Evolutionary conservation across 108 stramenopile genomes (phyloP).

Genomic region (Fragilaria crotonensis): DNA sequence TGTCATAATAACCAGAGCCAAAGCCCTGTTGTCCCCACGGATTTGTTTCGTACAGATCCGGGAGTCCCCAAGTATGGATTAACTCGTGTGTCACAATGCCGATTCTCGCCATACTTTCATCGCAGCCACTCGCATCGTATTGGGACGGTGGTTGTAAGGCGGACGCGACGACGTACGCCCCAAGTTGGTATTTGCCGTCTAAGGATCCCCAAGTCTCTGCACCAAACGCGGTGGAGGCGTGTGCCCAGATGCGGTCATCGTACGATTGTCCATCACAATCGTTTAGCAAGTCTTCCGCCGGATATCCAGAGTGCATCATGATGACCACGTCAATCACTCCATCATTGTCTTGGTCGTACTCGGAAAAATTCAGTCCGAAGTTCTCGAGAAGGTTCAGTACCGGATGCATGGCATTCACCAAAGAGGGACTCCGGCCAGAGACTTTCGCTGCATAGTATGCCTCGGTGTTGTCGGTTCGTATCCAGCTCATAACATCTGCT

Average conservation of each 20-base stretch:
- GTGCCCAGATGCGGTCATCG: conserved; percentile 16
- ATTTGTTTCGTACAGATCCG: conserved; percentile 26
- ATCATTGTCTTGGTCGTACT: conserved; percentile 33
- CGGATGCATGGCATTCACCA: conserved; percentile 2
- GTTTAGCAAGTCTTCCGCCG: conserved; percentile 47
- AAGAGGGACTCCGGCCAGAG: conserved; percentile 9
- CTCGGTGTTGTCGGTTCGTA: conserved; percentile 31
- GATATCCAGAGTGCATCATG: conserved; percentile 66
- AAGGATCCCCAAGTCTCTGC: conserved; percentile 15
- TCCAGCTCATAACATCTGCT: conserved; percentile 39
- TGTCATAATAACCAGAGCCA: conserved; percentile 23
- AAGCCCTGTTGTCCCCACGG: conserved; percentile 10
- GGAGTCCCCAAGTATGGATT: conserved; percentile 12
- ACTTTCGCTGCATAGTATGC: conserved; percentile 34
- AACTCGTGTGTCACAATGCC: conserved; percentile 29
- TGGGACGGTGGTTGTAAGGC: conserved; percentile 13
- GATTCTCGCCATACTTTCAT: conserved; percentile 6
- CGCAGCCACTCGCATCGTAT: conserved; percentile 12
- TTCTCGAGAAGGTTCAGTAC: neutral
- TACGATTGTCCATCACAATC: conserved; percentile 34
- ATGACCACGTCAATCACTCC: conserved; percentile 44
- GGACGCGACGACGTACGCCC: conserved; percentile 36
- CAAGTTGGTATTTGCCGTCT: conserved; percentile 10
- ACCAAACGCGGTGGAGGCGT: neutral
- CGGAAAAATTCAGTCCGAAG: conserved; percentile 10